phyloP scores from a whole-genome alignment of 2,329 filamentous ascomycete genomes.

The Orbilia oligospora region DNA sequence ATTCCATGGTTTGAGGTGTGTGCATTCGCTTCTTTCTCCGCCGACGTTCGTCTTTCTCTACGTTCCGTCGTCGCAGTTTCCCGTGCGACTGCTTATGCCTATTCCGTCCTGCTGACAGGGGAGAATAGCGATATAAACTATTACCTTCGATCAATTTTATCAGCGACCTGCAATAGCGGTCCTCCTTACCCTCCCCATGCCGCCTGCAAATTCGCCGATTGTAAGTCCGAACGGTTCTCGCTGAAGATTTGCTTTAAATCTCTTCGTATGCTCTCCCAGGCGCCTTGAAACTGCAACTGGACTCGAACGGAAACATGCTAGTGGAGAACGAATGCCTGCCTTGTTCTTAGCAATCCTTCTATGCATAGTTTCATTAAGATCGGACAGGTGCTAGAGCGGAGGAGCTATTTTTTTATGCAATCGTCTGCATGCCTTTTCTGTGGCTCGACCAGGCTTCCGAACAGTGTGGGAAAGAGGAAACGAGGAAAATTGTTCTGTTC shows the following conservation, averaged over 20 bases:
- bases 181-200: slow-evolving; percentile 47
- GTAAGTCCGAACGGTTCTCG: slow-evolving; percentile 48
- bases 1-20: slow-evolving; percentile 43
- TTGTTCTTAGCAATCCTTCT: slow-evolving; percentile 25
- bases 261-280: slow-evolving; percentile 11
- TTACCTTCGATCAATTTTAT: slow-evolving; percentile 38
- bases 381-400: slow-evolving; percentile 32
- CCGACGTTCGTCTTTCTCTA: slow-evolving; percentile 23
- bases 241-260: slow-evolving; percentile 12
- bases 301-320: slow-evolving; percentile 26
- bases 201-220: slow-evolving; percentile 57
- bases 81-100: slow-evolving; percentile 43
- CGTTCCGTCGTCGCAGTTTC: slow-evolving; percentile 24
- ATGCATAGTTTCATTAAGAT: slow-evolving; percentile 38
- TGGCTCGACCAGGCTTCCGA: slow-evolving; percentile 24
- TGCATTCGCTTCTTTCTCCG: slow-evolving; percentile 28
- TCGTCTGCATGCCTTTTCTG: slow-evolving; percentile 25
- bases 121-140: slow-evolving; percentile 51
- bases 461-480: slow-evolving; percentile 26
- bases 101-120: slow-evolving; percentile 52
- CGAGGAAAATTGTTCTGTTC: slow-evolving; percentile 33
- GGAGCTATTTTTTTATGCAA: slow-evolving; percentile 39
- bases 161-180: slow-evolving; percentile 36
- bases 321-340: slow-evolving; percentile 33
- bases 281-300: slow-evolving; percentile 33